phyloP scores from a whole-genome alignment of 75 land plant species.

The Selaginella moellendorffii region DNA sequence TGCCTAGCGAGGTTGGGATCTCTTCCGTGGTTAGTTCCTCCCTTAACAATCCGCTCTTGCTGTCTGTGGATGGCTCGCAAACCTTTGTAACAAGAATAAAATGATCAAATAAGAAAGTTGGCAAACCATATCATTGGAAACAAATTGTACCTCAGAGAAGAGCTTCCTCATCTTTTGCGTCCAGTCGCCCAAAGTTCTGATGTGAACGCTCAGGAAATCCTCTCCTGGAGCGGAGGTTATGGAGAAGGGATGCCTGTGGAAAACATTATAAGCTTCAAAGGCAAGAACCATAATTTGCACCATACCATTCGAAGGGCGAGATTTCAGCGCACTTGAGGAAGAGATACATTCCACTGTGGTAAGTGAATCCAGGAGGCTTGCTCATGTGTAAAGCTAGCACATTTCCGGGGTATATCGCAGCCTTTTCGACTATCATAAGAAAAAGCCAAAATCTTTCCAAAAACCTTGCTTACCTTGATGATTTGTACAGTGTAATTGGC shows the following conservation, averaged over 20 bases:
- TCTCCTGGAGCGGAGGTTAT: conserved; percentile 7
- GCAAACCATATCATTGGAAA: not conserved
- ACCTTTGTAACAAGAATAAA: not conserved
- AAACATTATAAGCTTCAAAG: not conserved
- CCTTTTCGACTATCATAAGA: too few relatives aligned
- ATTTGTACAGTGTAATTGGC: not conserved
- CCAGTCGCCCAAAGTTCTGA: conserved; percentile 1
- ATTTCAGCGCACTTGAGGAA: not conserved
- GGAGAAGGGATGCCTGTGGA: conserved; percentile 5
- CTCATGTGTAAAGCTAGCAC: conserved; percentile 6
- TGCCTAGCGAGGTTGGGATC: not conserved
- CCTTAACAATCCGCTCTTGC: not conserved
- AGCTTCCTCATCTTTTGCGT: not conserved
- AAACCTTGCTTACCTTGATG: not conserved
- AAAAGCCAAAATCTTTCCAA: not conserved
- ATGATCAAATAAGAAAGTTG: not conserved
- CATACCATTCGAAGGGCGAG: conserved; percentile 7
- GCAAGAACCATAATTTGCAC: not conserved
- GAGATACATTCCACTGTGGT: conserved; percentile 4
- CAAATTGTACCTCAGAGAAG: not conserved
- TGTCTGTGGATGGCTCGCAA: conserved; percentile 6
- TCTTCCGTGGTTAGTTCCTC: not conserved
- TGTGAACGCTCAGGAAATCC: conserved; percentile 1
- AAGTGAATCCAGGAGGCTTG: conserved; percentile 3
- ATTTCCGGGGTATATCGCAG: conserved; percentile 2